A percentile compares a stretch with the other conserved stretches of the same genome.
These are phyloP conservation scores for Fusarium albidum DNA, from an alignment of 2,329 filamentous ascomycete genomes.

Conservation along the genomic window DNA sequence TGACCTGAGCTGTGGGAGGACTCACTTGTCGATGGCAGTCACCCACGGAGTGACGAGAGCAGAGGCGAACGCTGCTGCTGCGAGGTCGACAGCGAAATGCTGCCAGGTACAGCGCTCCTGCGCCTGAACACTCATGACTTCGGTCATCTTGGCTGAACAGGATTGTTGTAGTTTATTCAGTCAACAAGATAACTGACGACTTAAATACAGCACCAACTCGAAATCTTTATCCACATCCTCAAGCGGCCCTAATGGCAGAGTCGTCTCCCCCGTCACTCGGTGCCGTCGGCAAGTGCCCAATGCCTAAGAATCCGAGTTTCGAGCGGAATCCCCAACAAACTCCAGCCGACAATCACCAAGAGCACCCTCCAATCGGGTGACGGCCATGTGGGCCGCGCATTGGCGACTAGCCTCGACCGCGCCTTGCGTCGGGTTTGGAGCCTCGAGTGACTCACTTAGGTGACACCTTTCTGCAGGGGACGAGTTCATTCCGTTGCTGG, in stretches of 20 bases:
- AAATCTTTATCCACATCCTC: constrained; percentile 6
- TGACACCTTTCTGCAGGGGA: constrained; percentile 6
- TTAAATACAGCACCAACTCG: constrained; percentile 17
- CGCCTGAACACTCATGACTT: constrained; percentile 34
- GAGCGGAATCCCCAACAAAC: constrained; percentile 26
- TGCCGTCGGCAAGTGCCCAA: not conserved
- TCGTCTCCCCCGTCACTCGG: constrained; percentile 6
- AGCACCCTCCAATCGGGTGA: constrained; percentile 16
- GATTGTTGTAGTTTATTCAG: no score
- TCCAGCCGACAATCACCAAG: constrained; percentile 24
- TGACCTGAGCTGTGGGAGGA: no score
- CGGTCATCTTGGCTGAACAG: constrained; percentile 27
- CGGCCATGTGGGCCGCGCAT: constrained; percentile 27
- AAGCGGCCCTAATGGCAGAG: constrained; percentile 7
- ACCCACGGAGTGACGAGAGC: constrained; percentile 39
- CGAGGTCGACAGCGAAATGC: constrained; percentile 36
- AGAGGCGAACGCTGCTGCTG: constrained; percentile 35
- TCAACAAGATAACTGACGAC: no score
- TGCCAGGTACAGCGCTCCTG: constrained; percentile 37
- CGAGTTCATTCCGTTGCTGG: not conserved
- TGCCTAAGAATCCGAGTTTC: constrained; percentile 2
- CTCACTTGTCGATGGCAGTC: constrained; percentile 39
- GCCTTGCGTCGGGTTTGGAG: constrained; percentile 30
- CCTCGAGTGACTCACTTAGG: constrained; percentile 29
- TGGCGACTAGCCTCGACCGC: constrained; percentile 22